Conservation (phyloP, 495 filamentous ascomycete genomes). For the Melanomma pulvis-pyrius region DNA sequence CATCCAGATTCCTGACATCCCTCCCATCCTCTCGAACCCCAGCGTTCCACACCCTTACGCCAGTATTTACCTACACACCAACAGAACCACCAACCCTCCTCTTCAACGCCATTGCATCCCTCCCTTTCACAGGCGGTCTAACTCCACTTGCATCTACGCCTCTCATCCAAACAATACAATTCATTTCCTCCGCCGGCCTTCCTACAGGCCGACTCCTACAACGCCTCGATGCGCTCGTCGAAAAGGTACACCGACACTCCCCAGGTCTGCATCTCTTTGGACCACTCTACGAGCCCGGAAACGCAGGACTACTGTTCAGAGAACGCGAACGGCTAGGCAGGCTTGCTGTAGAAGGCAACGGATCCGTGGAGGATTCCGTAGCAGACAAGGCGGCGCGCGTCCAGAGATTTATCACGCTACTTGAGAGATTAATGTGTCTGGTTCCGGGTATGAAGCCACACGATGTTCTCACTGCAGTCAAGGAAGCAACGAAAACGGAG, state of each 20-base stretch:
- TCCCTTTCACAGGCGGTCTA: conserved; percentile 27
- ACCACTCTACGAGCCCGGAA: conserved; percentile 9
- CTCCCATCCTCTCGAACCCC: conserved; percentile 9
- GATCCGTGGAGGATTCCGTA: background rate
- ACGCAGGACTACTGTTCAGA: conserved; percentile 17
- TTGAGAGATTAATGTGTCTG: conserved; percentile 27
- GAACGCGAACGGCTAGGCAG: conserved; percentile 22
- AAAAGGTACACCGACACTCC: conserved; percentile 25
- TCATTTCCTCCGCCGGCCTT: conserved; percentile 24
- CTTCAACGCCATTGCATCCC: conserved; percentile 16
- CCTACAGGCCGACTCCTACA: conserved; percentile 24
- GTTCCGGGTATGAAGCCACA: conserved; percentile 10
- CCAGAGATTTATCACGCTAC: conserved; percentile 19
- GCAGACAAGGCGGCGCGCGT: conserved; percentile 21
- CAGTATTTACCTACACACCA: background rate
- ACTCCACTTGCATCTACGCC: conserved; percentile 14
- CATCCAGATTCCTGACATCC: background rate
- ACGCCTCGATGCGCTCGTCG: conserved; percentile 28
- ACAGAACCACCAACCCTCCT: conserved; percentile 6
- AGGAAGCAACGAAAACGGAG: conserved; percentile 16
- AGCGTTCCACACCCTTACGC: conserved; percentile 13
- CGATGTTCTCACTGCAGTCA: conserved; percentile 9
- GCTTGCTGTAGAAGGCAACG: background rate
- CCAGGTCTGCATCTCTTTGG: conserved; percentile 23
- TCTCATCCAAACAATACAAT: conserved; percentile 16